Evolutionary conservation across 1,139 yeast genomes (phyloP).

Genomic region (Candida neerlandica): DNA sequence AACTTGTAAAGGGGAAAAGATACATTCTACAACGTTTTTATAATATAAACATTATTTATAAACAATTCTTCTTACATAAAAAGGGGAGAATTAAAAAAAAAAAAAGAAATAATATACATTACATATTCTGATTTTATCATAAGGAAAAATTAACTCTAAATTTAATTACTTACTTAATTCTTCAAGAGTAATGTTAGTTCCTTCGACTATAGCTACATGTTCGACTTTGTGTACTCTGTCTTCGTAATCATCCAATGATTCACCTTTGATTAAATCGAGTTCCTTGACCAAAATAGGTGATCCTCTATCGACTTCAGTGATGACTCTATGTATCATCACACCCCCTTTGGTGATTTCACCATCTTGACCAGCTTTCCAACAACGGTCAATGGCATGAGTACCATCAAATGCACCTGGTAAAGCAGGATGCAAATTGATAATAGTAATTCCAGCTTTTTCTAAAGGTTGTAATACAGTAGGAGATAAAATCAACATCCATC

Average conservation of each 20-base stretch:
- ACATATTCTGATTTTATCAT: constrained; percentile 2
- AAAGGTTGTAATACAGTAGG: constrained; percentile 72
- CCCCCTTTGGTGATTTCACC: constrained; percentile 83
- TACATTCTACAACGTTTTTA: not conserved
- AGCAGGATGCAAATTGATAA: constrained; percentile 94
- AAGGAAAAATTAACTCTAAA: not conserved
- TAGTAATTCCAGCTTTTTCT: constrained; percentile 62
- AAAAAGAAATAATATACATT: constrained; percentile 3
- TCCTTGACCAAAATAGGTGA: constrained; percentile 84
- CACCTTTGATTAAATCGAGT: constrained; percentile 68
- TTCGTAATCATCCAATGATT: constrained; percentile 78
- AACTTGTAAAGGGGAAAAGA: constrained; percentile 49
- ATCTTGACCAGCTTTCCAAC: constrained; percentile 91
- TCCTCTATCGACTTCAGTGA: constrained; percentile 92
- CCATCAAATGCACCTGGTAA: constrained; percentile 97
- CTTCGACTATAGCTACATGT: constrained; percentile 91
- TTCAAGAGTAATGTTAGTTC: constrained; percentile 63
- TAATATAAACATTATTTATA: constrained; percentile 1
- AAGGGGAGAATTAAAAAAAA: not conserved
- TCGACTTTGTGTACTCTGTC: constrained; percentile 81
- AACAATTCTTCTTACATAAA: not conserved
- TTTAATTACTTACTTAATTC: constrained; percentile 25
- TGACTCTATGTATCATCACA: constrained; percentile 94
- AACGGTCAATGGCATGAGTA: constrained; percentile 93
- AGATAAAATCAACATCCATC: constrained; percentile 94